Evolutionary conservation across 371 early-diverging fungal genomes (phyloP).

Genomic region (Parasitella parasitica): DNA sequence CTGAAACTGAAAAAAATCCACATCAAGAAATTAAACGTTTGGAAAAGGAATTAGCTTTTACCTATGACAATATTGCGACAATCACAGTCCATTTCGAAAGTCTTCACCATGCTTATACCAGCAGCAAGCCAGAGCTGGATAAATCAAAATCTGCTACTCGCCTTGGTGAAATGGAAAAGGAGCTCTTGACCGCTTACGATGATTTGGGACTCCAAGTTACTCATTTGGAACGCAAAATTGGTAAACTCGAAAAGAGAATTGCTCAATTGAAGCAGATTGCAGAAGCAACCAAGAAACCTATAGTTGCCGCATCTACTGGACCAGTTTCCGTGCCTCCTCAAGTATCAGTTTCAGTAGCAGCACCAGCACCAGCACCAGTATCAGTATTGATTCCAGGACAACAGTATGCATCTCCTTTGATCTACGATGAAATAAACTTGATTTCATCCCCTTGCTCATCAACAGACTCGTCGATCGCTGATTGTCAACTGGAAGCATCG

Average conservation of each 20-base stretch:
- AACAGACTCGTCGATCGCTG: slow-evolving; percentile 12
- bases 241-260: slow-evolving; percentile 31
- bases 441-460: slow-evolving; percentile 23
- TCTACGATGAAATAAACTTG: slow-evolving; percentile 3
- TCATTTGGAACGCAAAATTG: slow-evolving; percentile 39
- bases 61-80: slow-evolving; percentile 41
- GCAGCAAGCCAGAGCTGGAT: slow-evolving; percentile 28
- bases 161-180: slow-evolving; percentile 45
- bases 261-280: not conserved
- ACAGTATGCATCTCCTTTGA: not conserved
- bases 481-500: not conserved
- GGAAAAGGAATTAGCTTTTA: slow-evolving; percentile 38
- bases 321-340: too few species aligned
- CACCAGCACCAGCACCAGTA: not conserved
- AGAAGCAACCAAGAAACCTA: not conserved
- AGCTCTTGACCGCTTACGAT: slow-evolving; percentile 48
- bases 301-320: not conserved
- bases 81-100: slow-evolving; percentile 44
- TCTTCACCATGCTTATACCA: slow-evolving; percentile 37
- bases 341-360: not conserved
- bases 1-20: slow-evolving; percentile 7
- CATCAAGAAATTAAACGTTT: slow-evolving; percentile 21
- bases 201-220: slow-evolving; percentile 43
- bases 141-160: slow-evolving; percentile 31
- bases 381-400: not conserved